phyloP scores from a whole-genome alignment of 140 eudicot species.

The Oenanthe javanica region DNA sequence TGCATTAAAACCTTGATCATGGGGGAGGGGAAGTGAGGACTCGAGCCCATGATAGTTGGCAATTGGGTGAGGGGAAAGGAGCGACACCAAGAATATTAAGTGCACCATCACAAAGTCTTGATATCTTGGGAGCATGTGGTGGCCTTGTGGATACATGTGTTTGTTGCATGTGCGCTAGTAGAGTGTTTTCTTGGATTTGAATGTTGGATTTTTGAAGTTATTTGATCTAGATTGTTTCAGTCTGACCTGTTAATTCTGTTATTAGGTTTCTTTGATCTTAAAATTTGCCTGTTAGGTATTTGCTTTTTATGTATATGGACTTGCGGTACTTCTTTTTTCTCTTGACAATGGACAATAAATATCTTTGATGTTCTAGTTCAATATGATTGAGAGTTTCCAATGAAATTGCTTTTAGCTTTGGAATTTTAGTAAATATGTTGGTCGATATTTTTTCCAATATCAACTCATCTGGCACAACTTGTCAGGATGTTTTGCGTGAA shows the following conservation, averaged over 20 bases:
- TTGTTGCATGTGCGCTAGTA: neutral
- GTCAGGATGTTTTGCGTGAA: conserved; percentile 72
- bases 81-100: no score
- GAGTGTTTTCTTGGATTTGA: no score
- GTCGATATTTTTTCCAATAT: neutral
- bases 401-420: neutral
- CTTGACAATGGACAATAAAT: neutral
- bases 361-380: neutral
- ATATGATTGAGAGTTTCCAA: neutral
- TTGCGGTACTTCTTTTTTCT: neutral
- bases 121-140: no score
- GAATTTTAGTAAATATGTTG: neutral
- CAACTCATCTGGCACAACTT: conserved; percentile 3
- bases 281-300: neutral
- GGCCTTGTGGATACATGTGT: no score
- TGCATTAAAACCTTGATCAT: no score
- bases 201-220: no score
- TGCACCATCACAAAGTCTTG: no score
- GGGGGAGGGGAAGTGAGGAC: no score
- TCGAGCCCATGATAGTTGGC: no score
- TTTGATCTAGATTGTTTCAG: no score
- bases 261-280: neutral
- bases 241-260: no score
- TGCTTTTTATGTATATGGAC: neutral
- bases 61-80: no score